Evolutionary conservation across 495 filamentous ascomycete genomes (phyloP).

Genomic region (Podospora australis): DNA sequence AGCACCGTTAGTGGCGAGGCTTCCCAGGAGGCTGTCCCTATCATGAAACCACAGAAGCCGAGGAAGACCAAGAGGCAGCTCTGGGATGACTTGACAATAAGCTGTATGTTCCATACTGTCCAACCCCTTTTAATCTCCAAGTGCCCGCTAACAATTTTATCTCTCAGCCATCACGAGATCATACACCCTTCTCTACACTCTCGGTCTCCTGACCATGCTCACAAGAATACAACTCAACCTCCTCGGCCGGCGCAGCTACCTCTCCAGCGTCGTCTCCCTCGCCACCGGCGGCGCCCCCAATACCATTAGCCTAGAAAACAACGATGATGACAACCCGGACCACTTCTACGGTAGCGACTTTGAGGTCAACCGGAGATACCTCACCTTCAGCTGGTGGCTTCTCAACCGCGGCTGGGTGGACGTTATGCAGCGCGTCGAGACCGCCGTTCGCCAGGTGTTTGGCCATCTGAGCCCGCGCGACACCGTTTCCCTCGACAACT

Average conservation of each 20-base stretch:
- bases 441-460: slow-evolving; percentile 79
- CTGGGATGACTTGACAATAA: slow-evolving; percentile 97
- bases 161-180: slow-evolving; percentile 80
- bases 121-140: not conserved
- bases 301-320: slow-evolving; percentile 77
- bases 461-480: slow-evolving; percentile 80
- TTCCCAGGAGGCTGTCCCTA: slow-evolving; percentile 31
- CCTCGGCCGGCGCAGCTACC: slow-evolving; percentile 87
- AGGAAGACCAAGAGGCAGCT: slow-evolving; percentile 84
- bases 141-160: slow-evolving; percentile 19
- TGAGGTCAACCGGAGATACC: slow-evolving; percentile 86
- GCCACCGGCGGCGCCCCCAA: slow-evolving; percentile 58
- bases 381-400: slow-evolving; percentile 98
- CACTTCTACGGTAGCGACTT: slow-evolving; percentile 84
- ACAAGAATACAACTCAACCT: slow-evolving; percentile 97
- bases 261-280: slow-evolving; percentile 86
- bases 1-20: slow-evolving; percentile 29
- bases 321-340: slow-evolving; percentile 73
- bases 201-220: slow-evolving; percentile 82
- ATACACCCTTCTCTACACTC: slow-evolving; percentile 85
- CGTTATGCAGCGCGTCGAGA: slow-evolving; percentile 69
- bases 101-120: slow-evolving; percentile 54
- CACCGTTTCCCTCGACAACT: slow-evolving; percentile 67
- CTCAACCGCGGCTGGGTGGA: slow-evolving; percentile 84
- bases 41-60: slow-evolving; percentile 33